phyloP scores from a whole-genome alignment of 352 stramenopile genomes.

The Phytophthora megakarya region DNA sequence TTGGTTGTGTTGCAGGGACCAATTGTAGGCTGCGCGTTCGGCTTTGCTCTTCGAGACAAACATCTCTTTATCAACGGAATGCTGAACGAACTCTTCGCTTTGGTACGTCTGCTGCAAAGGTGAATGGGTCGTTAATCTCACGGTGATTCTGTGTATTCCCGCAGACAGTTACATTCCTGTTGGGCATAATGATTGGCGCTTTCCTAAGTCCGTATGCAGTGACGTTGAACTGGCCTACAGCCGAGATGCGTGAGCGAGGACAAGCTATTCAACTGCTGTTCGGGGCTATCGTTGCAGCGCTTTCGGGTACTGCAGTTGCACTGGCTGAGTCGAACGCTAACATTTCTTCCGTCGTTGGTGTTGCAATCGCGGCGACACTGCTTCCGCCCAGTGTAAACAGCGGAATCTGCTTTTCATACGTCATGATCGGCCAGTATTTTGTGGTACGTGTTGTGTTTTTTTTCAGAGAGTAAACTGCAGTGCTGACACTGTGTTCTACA shows the following conservation, averaged over 20 bases:
- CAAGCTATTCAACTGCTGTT: conserved; percentile 85
- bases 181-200: conserved; percentile 84
- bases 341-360: conserved; percentile 90
- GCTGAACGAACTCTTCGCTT: conserved; percentile 79
- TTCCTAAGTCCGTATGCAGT: conserved; percentile 80
- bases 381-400: conserved; percentile 87
- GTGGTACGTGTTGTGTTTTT: conserved; percentile 43
- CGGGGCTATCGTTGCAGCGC: conserved; percentile 74
- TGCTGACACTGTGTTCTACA: conserved; percentile 7
- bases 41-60: conserved; percentile 77
- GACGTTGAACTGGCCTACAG: conserved; percentile 81
- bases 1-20: conserved; percentile 50
- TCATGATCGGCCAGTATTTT: conserved; percentile 86
- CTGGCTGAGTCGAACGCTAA: conserved; percentile 88
- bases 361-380: conserved; percentile 82
- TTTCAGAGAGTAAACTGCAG: background rate
- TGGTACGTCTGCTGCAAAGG: conserved; percentile 41
- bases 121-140: background rate
- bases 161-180: conserved; percentile 74
- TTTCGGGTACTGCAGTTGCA: conserved; percentile 78
- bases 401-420: conserved; percentile 88
- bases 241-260: conserved; percentile 78
- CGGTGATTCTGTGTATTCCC: background rate
- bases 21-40: conserved; percentile 85
- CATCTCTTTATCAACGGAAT: conserved; percentile 86